These are phyloP conservation scores for Apiospora sp. DNA, from an alignment of 2,329 filamentous ascomycete species.

Conservation along the genomic window DNA sequence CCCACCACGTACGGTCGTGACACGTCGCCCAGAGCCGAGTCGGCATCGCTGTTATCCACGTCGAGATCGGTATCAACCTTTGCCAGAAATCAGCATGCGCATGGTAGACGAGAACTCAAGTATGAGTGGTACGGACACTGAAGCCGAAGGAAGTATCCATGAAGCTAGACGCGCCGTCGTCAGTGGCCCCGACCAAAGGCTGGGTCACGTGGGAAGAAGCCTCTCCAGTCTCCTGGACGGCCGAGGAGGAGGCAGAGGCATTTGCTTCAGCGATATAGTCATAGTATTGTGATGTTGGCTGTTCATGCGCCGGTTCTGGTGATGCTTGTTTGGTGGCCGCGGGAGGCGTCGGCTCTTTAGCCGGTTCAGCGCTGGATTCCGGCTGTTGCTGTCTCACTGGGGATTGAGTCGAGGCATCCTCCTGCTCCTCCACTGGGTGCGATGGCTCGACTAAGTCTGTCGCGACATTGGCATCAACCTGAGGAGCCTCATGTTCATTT, in stretches of 20 bases:
- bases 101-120: background rate
- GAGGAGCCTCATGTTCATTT: background rate
- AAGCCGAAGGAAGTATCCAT: constrained; percentile 2
- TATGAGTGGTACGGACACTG: background rate
- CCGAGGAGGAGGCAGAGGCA: background rate
- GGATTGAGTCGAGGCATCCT: background rate
- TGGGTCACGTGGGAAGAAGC: background rate
- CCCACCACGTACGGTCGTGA: background rate
- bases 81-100: background rate
- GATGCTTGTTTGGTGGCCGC: background rate
- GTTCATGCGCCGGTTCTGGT: background rate
- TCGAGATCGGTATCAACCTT: constrained; percentile 8
- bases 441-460: background rate
- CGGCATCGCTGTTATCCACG: constrained; percentile 16
- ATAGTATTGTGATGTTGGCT: too few species aligned
- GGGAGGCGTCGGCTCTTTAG: background rate
- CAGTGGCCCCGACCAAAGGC: background rate
- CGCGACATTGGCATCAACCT: background rate
- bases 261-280: background rate
- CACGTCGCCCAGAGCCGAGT: constrained; percentile 23
- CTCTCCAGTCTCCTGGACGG: background rate
- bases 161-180: background rate
- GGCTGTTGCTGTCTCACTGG: background rate
- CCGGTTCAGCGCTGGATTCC: background rate
- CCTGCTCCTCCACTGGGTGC: background rate